Evolutionary conservation across 2,329 filamentous ascomycete species (phyloP).

Genomic region (Botrytis galanthina): DNA sequence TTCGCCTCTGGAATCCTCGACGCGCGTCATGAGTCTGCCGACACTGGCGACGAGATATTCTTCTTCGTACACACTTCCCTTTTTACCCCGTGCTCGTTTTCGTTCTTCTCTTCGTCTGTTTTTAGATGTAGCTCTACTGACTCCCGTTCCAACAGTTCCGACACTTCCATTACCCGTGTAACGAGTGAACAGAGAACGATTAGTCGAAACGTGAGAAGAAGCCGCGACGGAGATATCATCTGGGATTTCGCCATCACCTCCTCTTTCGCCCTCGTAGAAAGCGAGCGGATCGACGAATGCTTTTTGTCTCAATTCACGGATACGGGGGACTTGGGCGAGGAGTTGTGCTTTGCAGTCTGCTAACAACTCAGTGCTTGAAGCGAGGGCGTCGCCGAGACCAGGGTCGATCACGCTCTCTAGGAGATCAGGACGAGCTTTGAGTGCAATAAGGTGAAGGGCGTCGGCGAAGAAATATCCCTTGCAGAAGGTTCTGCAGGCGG

Average conservation of each 20-base stretch:
- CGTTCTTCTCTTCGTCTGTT: constrained; percentile 88
- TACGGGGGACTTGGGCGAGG: constrained; percentile 77
- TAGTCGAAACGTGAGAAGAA: constrained; percentile 73
- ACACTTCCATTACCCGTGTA: constrained; percentile 67
- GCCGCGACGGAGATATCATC: constrained; percentile 92
- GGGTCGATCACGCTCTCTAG: constrained; percentile 68
- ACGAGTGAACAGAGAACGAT: constrained; percentile 85
- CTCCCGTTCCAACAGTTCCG: constrained; percentile 67
- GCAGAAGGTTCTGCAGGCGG: constrained; percentile 75
- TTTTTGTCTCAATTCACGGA: constrained; percentile 76
- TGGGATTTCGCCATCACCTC: constrained; percentile 66
- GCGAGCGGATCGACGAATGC: constrained; percentile 82
- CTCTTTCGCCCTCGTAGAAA: constrained; percentile 79
- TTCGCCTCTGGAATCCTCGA: constrained; percentile 70
- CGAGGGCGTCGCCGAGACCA: constrained; percentile 76
- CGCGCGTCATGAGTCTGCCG: constrained; percentile 75
- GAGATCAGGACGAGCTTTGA: constrained; percentile 59
- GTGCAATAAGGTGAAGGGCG: constrained; percentile 72
- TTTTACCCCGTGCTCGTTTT: constrained; percentile 90
- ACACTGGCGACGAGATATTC: constrained; percentile 93
- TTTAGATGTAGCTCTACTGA: constrained; percentile 78
- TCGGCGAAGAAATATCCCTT: constrained; percentile 84
- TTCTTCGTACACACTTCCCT: constrained; percentile 96
- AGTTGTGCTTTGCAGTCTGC: constrained; percentile 90
- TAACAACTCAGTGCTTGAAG: constrained; percentile 82